These are phyloP conservation scores for Trichoderma sp. DNA, from an alignment of 2,329 filamentous ascomycete species.

Conservation along the genomic window DNA sequence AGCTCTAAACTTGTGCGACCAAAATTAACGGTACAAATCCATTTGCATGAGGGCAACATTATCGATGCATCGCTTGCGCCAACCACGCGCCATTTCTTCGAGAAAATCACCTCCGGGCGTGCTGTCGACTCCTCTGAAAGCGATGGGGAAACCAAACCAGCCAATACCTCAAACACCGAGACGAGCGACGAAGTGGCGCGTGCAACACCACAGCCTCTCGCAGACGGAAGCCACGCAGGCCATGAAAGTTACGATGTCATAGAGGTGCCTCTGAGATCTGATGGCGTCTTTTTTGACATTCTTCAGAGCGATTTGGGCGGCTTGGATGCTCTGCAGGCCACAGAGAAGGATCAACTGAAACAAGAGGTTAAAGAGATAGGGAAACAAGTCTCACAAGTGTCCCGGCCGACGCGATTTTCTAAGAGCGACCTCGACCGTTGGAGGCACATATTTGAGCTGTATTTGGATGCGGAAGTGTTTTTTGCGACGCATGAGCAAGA, in stretches of 20 bases:
- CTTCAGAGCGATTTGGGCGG: slow-evolving; percentile 69
- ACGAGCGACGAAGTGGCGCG: not conserved
- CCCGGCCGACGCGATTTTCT: slow-evolving; percentile 61
- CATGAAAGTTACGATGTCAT: slow-evolving; percentile 40
- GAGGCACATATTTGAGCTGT: slow-evolving; percentile 79
- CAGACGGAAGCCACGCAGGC: not conserved
- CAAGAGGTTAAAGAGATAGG: slow-evolving; percentile 64
- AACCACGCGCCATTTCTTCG: slow-evolving; percentile 61
- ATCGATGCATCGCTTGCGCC: slow-evolving; percentile 67
- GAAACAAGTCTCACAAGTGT: slow-evolving; percentile 60
- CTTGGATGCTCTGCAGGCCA: slow-evolving; percentile 65
- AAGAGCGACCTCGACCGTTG: slow-evolving; percentile 70
- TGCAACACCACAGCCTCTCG: not conserved
- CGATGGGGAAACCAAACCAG: not conserved
- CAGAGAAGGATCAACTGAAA: slow-evolving; percentile 64
- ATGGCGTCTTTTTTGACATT: slow-evolving; percentile 75
- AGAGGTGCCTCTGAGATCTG: slow-evolving; percentile 75
- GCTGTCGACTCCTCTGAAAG: slow-evolving; percentile 16
- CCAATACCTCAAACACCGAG: not conserved
- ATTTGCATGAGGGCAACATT: slow-evolving; percentile 63
- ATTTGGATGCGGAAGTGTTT: slow-evolving; percentile 76
- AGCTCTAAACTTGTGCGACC: slow-evolving; percentile 56
- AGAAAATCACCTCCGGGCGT: slow-evolving; percentile 54
- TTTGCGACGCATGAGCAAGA: slow-evolving; percentile 74
- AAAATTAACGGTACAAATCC: slow-evolving; percentile 67